Evolutionary conservation across 305 asterid genomes (phyloP).

Genomic region (Solanum aculeatissimum): DNA sequence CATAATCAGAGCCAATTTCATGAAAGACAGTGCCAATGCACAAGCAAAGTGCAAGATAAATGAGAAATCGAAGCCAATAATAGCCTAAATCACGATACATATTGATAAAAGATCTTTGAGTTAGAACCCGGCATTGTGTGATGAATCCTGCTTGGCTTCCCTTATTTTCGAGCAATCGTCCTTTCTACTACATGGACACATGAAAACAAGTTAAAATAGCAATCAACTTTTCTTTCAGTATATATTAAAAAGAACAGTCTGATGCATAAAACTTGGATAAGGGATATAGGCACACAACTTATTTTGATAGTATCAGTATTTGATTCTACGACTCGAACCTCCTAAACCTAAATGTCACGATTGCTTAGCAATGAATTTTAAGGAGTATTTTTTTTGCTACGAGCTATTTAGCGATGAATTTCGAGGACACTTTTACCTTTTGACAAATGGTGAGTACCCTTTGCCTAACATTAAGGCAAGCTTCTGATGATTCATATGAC

Average conservation of each 20-base stretch:
- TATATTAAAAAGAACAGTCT: too few relatives aligned
- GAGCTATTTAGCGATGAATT: neutral
- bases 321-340: too few relatives aligned
- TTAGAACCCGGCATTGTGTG: constrained; percentile 32
- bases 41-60: constrained; percentile 29
- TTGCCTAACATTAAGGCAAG: constrained; percentile 15
- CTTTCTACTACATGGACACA: neutral
- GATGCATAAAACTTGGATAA: neutral
- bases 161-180: constrained; percentile 15
- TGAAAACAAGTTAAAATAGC: neutral
- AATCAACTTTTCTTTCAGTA: neutral
- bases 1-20: constrained; percentile 26
- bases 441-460: constrained; percentile 14
- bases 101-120: constrained; percentile 39
- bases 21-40: constrained; percentile 39
- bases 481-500: constrained; percentile 35
- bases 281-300: neutral
- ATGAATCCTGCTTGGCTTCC: constrained; percentile 27
- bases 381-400: neutral
- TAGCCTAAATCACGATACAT: constrained; percentile 63
- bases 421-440: constrained; percentile 11
- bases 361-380: neutral
- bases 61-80: constrained; percentile 54
- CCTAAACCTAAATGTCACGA: too few relatives aligned
- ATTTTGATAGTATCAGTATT: too few relatives aligned